Percentiles rank a stretch among this genome's conserved stretches.
phyloP scores from a whole-genome alignment of 805 yeast species.

The Candida mattraensis region DNA sequence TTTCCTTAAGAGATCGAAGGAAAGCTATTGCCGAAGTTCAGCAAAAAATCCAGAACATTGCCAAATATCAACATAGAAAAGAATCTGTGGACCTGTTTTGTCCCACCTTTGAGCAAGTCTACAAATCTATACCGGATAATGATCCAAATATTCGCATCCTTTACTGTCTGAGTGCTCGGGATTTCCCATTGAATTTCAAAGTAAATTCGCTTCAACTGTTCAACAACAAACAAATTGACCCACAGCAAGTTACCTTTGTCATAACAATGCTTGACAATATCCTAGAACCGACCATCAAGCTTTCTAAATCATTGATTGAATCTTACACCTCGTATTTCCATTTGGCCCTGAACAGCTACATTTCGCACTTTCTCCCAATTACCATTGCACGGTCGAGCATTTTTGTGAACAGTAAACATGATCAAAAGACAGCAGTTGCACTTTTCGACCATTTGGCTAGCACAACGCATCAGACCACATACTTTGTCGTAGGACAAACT shows the following conservation, averaged over 20 bases:
- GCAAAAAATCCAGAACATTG: not conserved
- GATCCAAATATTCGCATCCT: conserved; percentile 11
- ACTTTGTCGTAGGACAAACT: conserved; percentile 30
- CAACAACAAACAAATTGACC: conserved; percentile 1
- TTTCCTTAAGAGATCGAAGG: too few species aligned
- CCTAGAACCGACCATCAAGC: too few species aligned
- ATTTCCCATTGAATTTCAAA: conserved; percentile 24
- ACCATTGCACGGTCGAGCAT: conserved; percentile 2
- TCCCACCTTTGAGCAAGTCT: conserved; percentile 1
- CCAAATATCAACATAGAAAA: too few species aligned
- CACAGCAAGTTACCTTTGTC: conserved; percentile 13
- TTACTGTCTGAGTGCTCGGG: conserved; percentile 22
- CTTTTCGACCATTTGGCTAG: conserved; percentile 7
- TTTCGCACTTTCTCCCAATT: conserved; percentile 3
- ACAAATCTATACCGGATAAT: conserved; percentile 3
- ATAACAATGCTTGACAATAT: conserved; percentile 17
- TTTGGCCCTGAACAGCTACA: conserved; percentile 7
- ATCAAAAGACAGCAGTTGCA: conserved; percentile 1
- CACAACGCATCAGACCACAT: conserved; percentile 3
- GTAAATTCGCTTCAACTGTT: conserved; percentile 5
- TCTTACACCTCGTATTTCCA: not conserved
- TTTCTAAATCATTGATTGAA: not conserved
- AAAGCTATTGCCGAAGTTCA: too few species aligned
- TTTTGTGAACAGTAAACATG: conserved; percentile 5
- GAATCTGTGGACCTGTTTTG: conserved; percentile 3